Evolutionary conservation across 495 filamentous ascomycete genomes (phyloP), one percentile per base, ranked within the genome.

Genomic region (Aspergillus mulundensis): DNA sequence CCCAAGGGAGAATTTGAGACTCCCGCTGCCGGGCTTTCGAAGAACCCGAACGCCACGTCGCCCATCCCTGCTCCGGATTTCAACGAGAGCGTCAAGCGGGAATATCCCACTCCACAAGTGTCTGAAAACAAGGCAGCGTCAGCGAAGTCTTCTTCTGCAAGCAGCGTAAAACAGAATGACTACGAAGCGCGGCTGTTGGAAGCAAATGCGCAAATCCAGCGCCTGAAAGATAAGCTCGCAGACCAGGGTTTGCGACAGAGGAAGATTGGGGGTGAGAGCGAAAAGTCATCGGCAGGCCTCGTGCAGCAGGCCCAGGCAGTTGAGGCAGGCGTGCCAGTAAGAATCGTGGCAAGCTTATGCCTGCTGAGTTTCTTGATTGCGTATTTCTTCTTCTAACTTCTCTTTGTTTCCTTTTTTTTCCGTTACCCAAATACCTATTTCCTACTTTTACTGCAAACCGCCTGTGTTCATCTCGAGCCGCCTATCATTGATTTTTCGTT

Each of bases 301-400:
- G 66, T 78, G 39, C 78, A 80, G 62, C 74, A 81, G 12, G 40
- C 59, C 21, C 68, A 70, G 44, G 44, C 66, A 3, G 67, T 74
- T 50, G 83, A 84, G 39, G 77, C 85, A 28, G 92, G 93, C 23
- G 91, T 98, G n/a, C 86, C 94, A 0, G 80, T 98, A 42, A 87
- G 91, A 69, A 81, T 90, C 49, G 87, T 87, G 50, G 94, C 94
- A 20, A 78, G 77, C 14, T 75, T 98, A 46, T 97, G 94, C 64
- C 76, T 98, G 69, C 57, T 93, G 54, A 87, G 89, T 74, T 98
- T 98, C 75, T 73, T 98, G 67, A 78, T 97, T 62, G 95, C 89
- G 2, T 98, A 96, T 70, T 81, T 96, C 63, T 89, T 98, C 72
- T 97, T 97, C 69, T 98, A 84, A 79, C 44, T 50, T 57, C 56